Evolutionary conservation across 2,329 filamentous ascomycete genomes (phyloP).

Genomic region (Colletotrichum spinosum): DNA sequence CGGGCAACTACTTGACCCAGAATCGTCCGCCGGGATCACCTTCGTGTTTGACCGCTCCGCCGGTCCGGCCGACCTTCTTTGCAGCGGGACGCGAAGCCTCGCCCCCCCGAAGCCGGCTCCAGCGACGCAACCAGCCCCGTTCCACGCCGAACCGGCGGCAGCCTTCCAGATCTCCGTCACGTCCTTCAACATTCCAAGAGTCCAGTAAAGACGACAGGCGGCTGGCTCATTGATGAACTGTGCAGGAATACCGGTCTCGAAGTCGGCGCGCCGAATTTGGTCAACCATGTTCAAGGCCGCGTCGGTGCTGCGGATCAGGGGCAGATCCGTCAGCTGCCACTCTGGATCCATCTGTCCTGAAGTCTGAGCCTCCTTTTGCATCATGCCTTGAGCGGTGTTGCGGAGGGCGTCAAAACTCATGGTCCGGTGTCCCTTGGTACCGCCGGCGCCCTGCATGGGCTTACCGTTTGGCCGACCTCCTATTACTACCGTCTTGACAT

Average conservation of each 20-base stretch:
- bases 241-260: conserved; percentile 54
- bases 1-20: no score
- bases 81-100: neutral
- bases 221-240: conserved; percentile 61
- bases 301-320: conserved; percentile 46
- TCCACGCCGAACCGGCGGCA: conserved; percentile 52
- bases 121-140: conserved; percentile 51
- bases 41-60: no score
- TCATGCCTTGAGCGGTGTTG: neutral
- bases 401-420: conserved; percentile 46
- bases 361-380: conserved; percentile 40
- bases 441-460: conserved; percentile 56
- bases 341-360: conserved; percentile 44
- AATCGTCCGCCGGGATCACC: no score
- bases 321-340: conserved; percentile 46
- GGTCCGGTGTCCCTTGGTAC: conserved; percentile 57
- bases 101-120: neutral
- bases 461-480: conserved; percentile 45
- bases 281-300: conserved; percentile 53
- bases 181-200: conserved; percentile 58
- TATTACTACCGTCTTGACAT: conserved; percentile 16
- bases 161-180: conserved; percentile 60
- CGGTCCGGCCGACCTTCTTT: no score
- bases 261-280: conserved; percentile 49
- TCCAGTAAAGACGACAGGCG: conserved; percentile 65